A percentile compares a stretch with the other conserved stretches of the same genome.
phyloP scores from a whole-genome alignment of 164 flowering plant genomes.

The Annona cherimola region DNA sequence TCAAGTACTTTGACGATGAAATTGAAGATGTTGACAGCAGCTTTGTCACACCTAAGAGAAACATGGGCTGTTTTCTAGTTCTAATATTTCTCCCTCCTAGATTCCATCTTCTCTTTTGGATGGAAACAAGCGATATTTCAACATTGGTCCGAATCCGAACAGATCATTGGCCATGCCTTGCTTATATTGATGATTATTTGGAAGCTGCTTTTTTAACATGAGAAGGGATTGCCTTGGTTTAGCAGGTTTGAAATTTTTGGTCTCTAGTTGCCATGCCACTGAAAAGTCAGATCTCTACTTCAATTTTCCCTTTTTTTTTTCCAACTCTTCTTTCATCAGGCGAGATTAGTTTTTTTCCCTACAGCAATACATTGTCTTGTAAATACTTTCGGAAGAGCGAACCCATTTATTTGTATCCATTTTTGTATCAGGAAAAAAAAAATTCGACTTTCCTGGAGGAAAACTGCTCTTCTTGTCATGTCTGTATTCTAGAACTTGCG shows the following conservation, averaged over 20 bases:
- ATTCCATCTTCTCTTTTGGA: slow-evolving; percentile 83
- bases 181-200: slow-evolving; percentile 90
- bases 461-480: background rate
- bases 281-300: background rate
- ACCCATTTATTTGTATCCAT: slow-evolving; percentile 10
- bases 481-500: too few species aligned
- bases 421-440: slow-evolving; percentile 5
- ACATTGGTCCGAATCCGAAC: slow-evolving; percentile 91
- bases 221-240: slow-evolving; percentile 5
- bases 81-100: slow-evolving; percentile 93
- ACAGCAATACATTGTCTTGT: slow-evolving; percentile 3
- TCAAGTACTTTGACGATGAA: slow-evolving; percentile 52
- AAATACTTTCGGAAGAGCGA: slow-evolving; percentile 12
- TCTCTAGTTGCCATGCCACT: background rate
- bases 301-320: background rate
- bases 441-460: background rate
- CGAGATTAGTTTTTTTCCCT: slow-evolving; percentile 1
- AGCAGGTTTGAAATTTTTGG: background rate
- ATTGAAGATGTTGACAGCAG: slow-evolving; percentile 31
- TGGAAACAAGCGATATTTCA: slow-evolving; percentile 72
- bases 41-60: slow-evolving; percentile 31
- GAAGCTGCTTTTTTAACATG: slow-evolving; percentile 70
- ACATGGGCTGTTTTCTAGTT: slow-evolving; percentile 58
- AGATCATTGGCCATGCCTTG: slow-evolving; percentile 98
- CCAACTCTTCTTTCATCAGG: background rate